Base-by-base conservation (phyloP, 495 filamentous ascomycete genomes). In the Aspergillus bridgeri region DNA sequence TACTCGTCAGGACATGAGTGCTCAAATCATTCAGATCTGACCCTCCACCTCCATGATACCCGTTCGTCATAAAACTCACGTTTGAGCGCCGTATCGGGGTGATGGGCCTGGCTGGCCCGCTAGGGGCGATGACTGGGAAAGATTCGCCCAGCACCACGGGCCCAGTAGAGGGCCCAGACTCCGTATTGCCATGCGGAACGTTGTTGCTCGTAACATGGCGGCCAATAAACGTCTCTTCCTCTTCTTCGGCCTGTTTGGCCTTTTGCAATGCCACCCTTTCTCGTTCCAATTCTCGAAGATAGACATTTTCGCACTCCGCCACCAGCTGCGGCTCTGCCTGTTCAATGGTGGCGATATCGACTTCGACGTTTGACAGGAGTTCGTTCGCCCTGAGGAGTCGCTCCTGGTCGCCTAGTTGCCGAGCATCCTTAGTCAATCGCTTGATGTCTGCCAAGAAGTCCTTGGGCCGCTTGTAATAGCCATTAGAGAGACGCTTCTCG, bases 401-500 rank as follows among this genome's bases (percentile, higher is more conserved):
- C 29, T 96, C 89, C 56, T 84, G 83, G 60, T 97, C 93, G 4
- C 85, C 86, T 42, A 84, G 70, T 18, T 83, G 81, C 61, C 83
- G 86, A 2, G 92, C 87, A 75, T 98, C 94, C 66, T 90, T 91
- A 20, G 86, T 86, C 4, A 98, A 72, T 45, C 85, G 82, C 64
- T 89, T 86, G 61, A 97, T 86, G 67, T 98, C 94, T 27, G 84
- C 83, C 53, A 94, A 72, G 64, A 96, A 98, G 64, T 97, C 92
- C 57, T 83, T 85, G 0, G 92, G 87, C 17, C 91, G 81, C 66
- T 90, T 91, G 73, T 98, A 98, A 70, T 88, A 98, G 19, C 95
- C 94, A 72, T 98, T 96, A 5, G 90, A 91, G 22, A 98, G 79
- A 29, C 94, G 87, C 65, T 94, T 90, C 75, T 98, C 94, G 54